Percentiles rank a stretch among this genome's conserved stretches.
Evolutionary conservation across 2,329 filamentous ascomycete genomes (phyloP).

Genomic region (Graphium sp.): DNA sequence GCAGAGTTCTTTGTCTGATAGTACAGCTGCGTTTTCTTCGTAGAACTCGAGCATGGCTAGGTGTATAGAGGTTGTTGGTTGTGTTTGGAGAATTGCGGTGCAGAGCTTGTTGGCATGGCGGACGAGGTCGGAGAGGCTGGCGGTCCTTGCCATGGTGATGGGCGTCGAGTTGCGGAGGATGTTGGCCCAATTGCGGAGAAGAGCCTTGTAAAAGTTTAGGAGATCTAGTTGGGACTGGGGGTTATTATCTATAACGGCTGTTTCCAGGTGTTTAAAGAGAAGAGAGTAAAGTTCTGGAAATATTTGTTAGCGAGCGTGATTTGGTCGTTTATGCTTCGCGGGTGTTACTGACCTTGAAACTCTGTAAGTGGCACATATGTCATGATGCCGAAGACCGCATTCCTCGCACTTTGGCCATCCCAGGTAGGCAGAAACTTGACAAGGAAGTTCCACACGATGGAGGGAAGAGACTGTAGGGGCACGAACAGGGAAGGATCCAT

Average conservation of each 20-base stretch:
- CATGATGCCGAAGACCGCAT: conserved; percentile 39
- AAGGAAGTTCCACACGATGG: conserved; percentile 31
- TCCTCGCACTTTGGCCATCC: conserved; percentile 40
- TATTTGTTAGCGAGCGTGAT: conserved; percentile 9
- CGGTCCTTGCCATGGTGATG: conserved; percentile 16
- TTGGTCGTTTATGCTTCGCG: too few species aligned
- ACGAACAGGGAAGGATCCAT: too few species aligned
- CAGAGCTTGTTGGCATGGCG: conserved; percentile 36
- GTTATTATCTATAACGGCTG: conserved; percentile 28
- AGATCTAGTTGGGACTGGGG: conserved; percentile 38
- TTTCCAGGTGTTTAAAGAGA: conserved; percentile 35
- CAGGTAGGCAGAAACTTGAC: conserved; percentile 37
- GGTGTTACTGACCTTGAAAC: conserved; percentile 36
- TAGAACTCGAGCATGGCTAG: conserved; percentile 55
- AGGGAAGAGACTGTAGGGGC: conserved; percentile 22
- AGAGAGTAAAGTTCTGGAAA: conserved; percentile 28
- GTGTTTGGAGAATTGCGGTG: conserved; percentile 41
- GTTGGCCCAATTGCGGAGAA: conserved; percentile 45
- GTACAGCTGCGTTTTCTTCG: conserved; percentile 38
- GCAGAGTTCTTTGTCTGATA: conserved; percentile 31
- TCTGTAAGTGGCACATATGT: conserved; percentile 33
- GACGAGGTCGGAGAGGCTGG: conserved; percentile 22
- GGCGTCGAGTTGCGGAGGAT: conserved; percentile 21
- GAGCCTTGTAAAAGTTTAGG: conserved; percentile 47
- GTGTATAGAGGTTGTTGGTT: conserved; percentile 21